Conservation (phyloP, 371 early-diverging fungal species). For the Catenaria anguillulae region DNA sequence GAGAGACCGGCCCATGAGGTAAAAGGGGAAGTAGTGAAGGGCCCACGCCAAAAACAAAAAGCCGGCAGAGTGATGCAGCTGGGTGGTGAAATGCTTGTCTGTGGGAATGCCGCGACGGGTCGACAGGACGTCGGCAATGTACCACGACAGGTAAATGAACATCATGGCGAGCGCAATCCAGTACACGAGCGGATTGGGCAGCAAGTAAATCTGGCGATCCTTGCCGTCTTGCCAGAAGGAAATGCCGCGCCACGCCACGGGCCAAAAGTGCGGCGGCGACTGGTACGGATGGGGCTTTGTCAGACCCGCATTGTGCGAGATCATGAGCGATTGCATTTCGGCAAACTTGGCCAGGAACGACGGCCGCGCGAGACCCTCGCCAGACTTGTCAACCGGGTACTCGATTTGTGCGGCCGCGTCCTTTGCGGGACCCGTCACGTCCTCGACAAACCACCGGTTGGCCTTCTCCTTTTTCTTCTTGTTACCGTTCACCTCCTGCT, state of each 20-base stretch:
- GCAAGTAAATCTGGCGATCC: slow-evolving; percentile 66
- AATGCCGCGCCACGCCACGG: slow-evolving; percentile 67
- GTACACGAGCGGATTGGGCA: slow-evolving; percentile 95
- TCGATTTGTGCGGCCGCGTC: background rate
- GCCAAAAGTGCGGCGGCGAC: slow-evolving; percentile 69
- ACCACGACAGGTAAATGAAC: slow-evolving; percentile 40
- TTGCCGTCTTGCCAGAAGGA: slow-evolving; percentile 65
- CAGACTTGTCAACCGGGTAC: background rate
- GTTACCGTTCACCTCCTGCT: slow-evolving; percentile 92
- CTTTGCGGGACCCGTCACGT: slow-evolving; percentile 5
- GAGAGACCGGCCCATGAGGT: slow-evolving; percentile 83
- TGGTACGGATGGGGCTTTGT: slow-evolving; percentile 77
- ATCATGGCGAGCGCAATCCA: slow-evolving; percentile 59
- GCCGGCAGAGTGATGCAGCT: slow-evolving; percentile 43
- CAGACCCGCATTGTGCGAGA: slow-evolving; percentile 59
- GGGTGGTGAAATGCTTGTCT: slow-evolving; percentile 27
- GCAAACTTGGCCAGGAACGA: slow-evolving; percentile 59
- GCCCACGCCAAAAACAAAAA: slow-evolving; percentile 77
- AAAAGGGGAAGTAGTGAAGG: slow-evolving; percentile 88
- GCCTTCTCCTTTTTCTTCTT: slow-evolving; percentile 56
- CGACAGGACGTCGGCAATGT: slow-evolving; percentile 41
- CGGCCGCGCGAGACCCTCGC: background rate
- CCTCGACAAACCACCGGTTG: slow-evolving; percentile 56
- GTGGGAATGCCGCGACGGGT: slow-evolving; percentile 57
- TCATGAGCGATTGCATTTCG: slow-evolving; percentile 68